Conservation (phyloP, 768 basidiomycete genomes). For the Boletales sp. region DNA sequence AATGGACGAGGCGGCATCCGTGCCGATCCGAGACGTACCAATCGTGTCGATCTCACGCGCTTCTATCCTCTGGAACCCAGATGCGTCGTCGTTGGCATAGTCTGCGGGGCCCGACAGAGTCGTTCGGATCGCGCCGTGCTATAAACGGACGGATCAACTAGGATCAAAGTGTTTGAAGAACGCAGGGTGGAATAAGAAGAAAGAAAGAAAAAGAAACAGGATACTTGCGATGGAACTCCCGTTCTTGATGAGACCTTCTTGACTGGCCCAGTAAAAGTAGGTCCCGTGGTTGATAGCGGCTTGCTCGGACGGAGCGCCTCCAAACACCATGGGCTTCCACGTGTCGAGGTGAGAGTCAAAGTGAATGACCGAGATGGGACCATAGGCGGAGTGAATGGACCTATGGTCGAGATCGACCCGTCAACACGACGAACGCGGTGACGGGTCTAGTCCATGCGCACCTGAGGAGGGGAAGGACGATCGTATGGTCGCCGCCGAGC, state of each 20-base stretch:
- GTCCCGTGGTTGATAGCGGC: constrained; percentile 84
- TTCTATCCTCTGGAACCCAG: constrained; percentile 80
- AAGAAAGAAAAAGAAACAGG: constrained; percentile 24
- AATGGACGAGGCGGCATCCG: not conserved
- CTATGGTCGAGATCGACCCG: constrained; percentile 28
- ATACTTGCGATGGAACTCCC: constrained; percentile 82
- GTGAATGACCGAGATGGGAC: constrained; percentile 78
- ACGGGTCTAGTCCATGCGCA: not conserved
- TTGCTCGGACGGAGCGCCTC: constrained; percentile 66
- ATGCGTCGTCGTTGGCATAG: constrained; percentile 70
- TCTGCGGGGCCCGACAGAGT: constrained; percentile 76
- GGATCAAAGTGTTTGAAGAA: constrained; percentile 57
- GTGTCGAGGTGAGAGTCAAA: constrained; percentile 85
- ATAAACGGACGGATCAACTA: constrained; percentile 52
- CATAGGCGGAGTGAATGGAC: constrained; percentile 74
- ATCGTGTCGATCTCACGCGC: constrained; percentile 83
- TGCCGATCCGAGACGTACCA: constrained; percentile 38
- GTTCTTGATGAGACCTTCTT: constrained; percentile 76
- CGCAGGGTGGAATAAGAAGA: constrained; percentile 14
- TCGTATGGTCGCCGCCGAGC: constrained; percentile 87
- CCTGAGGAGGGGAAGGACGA: constrained; percentile 57
- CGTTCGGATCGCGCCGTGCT: constrained; percentile 87
- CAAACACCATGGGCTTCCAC: constrained; percentile 74
- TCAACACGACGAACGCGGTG: not conserved
- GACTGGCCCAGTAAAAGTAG: constrained; percentile 87